These are phyloP conservation scores for Citrus maxima DNA, from an alignment of 345 rosid species.

Conservation along the genomic window DNA sequence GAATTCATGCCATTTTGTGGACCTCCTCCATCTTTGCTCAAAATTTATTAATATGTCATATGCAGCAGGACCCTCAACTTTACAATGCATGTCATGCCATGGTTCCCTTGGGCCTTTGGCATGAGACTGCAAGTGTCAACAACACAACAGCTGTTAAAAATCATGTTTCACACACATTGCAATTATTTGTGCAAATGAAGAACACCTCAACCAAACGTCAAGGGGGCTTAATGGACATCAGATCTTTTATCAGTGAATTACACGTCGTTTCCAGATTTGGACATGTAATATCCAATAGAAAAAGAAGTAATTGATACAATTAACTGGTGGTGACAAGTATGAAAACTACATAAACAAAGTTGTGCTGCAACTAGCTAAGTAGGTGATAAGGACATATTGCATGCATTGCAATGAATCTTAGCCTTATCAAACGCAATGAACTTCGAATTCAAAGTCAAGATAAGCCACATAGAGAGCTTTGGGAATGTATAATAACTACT, in stretches of 20 bases:
- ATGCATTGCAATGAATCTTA: neutral
- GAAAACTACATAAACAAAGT: neutral
- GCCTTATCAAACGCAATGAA: neutral
- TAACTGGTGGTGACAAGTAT: neutral
- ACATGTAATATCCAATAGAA: neutral
- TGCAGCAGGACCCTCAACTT: constrained; percentile 76
- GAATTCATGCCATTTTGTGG: constrained; percentile 51
- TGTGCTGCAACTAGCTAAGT: neutral
- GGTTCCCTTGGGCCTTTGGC: constrained; percentile 66
- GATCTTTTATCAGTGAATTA: neutral
- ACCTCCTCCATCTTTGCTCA: constrained; percentile 66
- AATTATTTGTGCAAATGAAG: neutral
- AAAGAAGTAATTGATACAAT: neutral
- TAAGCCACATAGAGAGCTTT: neutral
- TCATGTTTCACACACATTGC: neutral
- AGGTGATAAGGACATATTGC: neutral
- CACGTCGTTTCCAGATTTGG: too few species aligned
- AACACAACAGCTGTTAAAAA: constrained; percentile 10
- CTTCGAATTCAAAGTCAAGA: neutral
- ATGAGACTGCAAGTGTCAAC: constrained; percentile 28
- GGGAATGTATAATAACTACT: constrained; percentile 8
- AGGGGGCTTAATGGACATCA: neutral
- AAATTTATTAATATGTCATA: constrained; percentile 60
- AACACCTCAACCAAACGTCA: neutral
- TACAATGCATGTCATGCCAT: constrained; percentile 81